Evolutionary conservation across 805 yeast genomes (phyloP).

Genomic region (Cyberlindnera veronae): DNA sequence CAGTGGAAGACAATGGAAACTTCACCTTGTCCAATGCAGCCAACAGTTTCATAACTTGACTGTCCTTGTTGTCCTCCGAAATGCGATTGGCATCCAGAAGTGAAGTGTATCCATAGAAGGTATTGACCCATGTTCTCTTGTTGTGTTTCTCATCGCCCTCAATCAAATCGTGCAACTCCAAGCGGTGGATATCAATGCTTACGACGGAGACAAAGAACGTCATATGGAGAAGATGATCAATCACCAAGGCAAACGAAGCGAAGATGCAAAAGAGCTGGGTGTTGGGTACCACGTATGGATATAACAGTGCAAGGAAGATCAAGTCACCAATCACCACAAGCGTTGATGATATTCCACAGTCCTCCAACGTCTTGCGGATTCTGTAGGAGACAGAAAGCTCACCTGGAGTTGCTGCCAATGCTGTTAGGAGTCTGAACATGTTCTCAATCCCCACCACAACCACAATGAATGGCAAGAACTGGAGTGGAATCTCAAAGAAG

Average conservation of each 20-base stretch:
- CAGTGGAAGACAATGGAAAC: slow-evolving; percentile 35
- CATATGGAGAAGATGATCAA: slow-evolving; percentile 59
- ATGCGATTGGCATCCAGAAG: no score
- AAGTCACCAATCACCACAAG: slow-evolving; percentile 31
- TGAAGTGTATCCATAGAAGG: slow-evolving; percentile 2
- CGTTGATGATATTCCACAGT: slow-evolving; percentile 37
- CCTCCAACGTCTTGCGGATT: slow-evolving; percentile 34
- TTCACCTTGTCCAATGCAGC: slow-evolving; percentile 4
- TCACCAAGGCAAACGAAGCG: slow-evolving; percentile 43
- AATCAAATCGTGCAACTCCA: slow-evolving; percentile 56
- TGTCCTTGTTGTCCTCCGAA: not conserved
- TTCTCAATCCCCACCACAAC: slow-evolving; percentile 44
- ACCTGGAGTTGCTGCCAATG: slow-evolving; percentile 38
- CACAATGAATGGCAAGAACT: slow-evolving; percentile 39
- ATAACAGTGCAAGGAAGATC: slow-evolving; percentile 25
- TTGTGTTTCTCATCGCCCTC: slow-evolving; percentile 5
- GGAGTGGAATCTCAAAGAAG: slow-evolving; percentile 37
- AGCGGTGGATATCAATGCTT: slow-evolving; percentile 61
- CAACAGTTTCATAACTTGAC: not conserved
- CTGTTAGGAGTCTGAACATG: slow-evolving; percentile 41
- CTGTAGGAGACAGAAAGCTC: slow-evolving; percentile 39
- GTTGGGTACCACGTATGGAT: slow-evolving; percentile 31
- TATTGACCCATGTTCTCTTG: slow-evolving; percentile 8
- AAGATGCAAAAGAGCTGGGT: slow-evolving; percentile 43
- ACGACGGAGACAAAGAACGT: slow-evolving; percentile 65